Evolutionary conservation across 176 grass and related monocot species (phyloP).

Genomic region (Sorghum bicolor): Sorghum_bicolor_NCBIv3 NC_012879.2:53971501-53972000

Average conservation of each 20-base stretch:
- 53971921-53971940: background rate
- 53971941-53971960: background rate
- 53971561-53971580: background rate
- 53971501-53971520: background rate
- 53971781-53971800: background rate
- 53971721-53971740: no score
- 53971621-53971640: background rate
- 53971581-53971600: background rate
- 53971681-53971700: background rate
- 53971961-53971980: background rate
- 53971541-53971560: background rate
- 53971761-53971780: no score
- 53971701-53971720: no score
- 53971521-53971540: background rate
- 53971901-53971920: background rate
- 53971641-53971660: background rate
- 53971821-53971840: background rate
- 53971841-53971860: background rate
- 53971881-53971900: background rate
- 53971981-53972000: background rate
- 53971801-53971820: background rate
- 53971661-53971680: background rate
- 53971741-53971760: background rate
- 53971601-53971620: background rate
- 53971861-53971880: background rate